Conservation (phyloP, 1,139 yeast species). For the Arxiozyma slooffiae region DNA sequence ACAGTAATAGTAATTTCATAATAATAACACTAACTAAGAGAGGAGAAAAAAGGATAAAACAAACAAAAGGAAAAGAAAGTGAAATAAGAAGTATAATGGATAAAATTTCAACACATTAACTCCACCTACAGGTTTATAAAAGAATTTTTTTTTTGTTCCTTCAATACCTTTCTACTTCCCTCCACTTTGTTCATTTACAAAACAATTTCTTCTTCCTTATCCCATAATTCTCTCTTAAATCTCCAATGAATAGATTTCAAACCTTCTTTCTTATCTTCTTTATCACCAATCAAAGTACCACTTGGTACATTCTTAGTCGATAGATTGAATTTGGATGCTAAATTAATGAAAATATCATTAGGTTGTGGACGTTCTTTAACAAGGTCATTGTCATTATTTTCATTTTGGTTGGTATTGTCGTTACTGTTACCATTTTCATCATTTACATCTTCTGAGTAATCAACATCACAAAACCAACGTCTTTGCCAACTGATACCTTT, state of each 20-base stretch:
- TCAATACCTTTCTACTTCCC: neutral
- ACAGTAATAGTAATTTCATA: too few relatives aligned
- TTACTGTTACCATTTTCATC: constrained; percentile 2
- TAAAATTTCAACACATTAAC: neutral
- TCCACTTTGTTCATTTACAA: constrained; percentile 10
- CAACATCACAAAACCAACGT: constrained; percentile 65
- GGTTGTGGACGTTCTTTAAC: constrained; percentile 15
- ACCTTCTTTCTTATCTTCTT: constrained; percentile 35
- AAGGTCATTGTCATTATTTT: neutral
- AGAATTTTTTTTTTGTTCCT: too few relatives aligned
- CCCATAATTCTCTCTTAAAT: constrained; percentile 45
- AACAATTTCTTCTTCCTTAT: constrained; percentile 46
- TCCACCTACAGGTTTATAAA: neutral
- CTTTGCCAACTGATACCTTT: constrained; percentile 58
- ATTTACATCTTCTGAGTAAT: constrained; percentile 32
- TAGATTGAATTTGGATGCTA: constrained; percentile 46
- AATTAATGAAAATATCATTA: constrained; percentile 40
- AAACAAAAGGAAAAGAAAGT: too few relatives aligned
- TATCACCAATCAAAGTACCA: constrained; percentile 48
- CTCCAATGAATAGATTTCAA: constrained; percentile 60
- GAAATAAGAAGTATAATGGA: neutral
- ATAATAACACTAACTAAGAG: neutral
- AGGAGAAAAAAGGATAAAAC: too few relatives aligned
- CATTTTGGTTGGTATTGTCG: neutral
- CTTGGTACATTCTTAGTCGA: constrained; percentile 59